Base-by-base conservation (phyloP, 768 basidiomycete species). In the Boletus vinaceobasis region DNA sequence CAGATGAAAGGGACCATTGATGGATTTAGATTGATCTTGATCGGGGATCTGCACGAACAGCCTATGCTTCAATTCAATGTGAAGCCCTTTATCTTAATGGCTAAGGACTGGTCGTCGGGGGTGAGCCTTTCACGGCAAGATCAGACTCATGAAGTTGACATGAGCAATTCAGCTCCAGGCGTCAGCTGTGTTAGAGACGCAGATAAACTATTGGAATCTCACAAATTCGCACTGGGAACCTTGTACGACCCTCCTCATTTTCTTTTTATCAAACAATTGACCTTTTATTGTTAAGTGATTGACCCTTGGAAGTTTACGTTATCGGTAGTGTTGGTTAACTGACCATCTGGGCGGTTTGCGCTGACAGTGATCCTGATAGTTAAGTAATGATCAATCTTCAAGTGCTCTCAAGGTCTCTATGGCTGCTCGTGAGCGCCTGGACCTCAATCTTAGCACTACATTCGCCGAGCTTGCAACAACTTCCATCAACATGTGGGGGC, bases 191-290 rank as follows among this genome's bases (percentile, higher is more conserved):
- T 75, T 98, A 64, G 85, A 87, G 23, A 86, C 85, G 3, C 84
- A 87, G 47, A 87, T 97, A 68, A 93, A 86, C 55, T 99, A 97
- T 65, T 99, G 93, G 92, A 99, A 99, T 70, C 72, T 98, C 47
- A 86, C 87, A 23, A 98, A 97, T 66, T 98, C 97, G 45, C 93
- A 98, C 65, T 99, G 97, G 93, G 97, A 98, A 71, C 96, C 97
- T 31, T 69, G 89, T 90, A 65, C 59, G 86, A 37, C 46, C 73
- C 1, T 13, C 52, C 39, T 60, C 35, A 8, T 47, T 33, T 43
- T 43, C 29, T n/a, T 5, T 19, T 39, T 29, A 44, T 46, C 31
- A 44, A 9, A 6, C 4, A 29, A 17, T 37, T 73, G 51, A 71
- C 26, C 32, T 50, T 51, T 15, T 21, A 0, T 26, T 15, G 13